These are phyloP conservation scores for barley (Hordeum vulgare) DNA, from an alignment of 176 grass and related monocot species.

Conservation along the genomic window MorexV3_pseudomolecules_assembly NC_058520.1:171714686-171715185, in stretches of 20 bases:
- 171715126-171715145: neutral
- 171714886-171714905: neutral
- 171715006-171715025: neutral
- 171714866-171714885: neutral
- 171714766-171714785: too few relatives aligned
- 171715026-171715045: neutral
- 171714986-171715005: neutral
- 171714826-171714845: neutral
- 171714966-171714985: neutral
- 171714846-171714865: neutral
- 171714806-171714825: neutral
- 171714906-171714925: neutral
- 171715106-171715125: neutral
- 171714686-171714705: neutral
- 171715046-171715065: constrained; percentile 3
- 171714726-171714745: too few relatives aligned
- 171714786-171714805: neutral
- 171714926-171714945: neutral
- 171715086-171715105: neutral
- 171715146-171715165: neutral
- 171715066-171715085: neutral
- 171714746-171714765: too few relatives aligned
- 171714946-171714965: neutral
- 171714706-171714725: neutral
- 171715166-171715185: neutral